These are phyloP conservation scores for Oryza rufipogon DNA, from an alignment of 176 grass and related monocot species.

Conservation along the genomic window DNA sequence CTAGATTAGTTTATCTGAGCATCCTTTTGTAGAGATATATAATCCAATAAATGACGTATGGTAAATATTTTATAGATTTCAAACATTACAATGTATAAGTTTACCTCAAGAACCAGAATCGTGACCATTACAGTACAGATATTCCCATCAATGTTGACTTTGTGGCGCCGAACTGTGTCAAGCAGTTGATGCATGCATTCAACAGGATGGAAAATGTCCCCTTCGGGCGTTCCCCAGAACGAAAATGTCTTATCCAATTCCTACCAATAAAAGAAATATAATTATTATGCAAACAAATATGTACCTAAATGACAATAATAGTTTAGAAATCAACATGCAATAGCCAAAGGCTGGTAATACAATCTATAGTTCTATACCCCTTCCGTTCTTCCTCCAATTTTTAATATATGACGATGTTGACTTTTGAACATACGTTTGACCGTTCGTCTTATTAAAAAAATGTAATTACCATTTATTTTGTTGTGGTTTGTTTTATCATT, in stretches of 20 bases:
- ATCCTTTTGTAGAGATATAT: background rate
- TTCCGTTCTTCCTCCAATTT: background rate
- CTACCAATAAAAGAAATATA: constrained; percentile 41
- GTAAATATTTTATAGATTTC: constrained; percentile 4
- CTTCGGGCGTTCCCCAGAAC: constrained; percentile 88
- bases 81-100: constrained; percentile 22
- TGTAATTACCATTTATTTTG: too few relatives aligned
- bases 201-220: constrained; percentile 75
- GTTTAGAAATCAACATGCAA: constrained; percentile 22
- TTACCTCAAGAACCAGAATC: constrained; percentile 96
- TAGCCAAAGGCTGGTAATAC: background rate
- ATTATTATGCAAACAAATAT: constrained; percentile 35
- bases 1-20: constrained; percentile 11
- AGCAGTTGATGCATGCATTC: constrained; percentile 98
- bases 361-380: background rate
- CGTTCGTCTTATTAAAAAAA: too few relatives aligned
- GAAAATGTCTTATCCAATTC: constrained; percentile 80
- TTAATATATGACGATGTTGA: too few relatives aligned
- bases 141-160: constrained; percentile 95
- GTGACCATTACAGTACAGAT: constrained; percentile 96
- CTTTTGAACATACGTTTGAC: too few relatives aligned
- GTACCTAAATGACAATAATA: background rate
- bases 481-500: too few relatives aligned
- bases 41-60: constrained; percentile 5
- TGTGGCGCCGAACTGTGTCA: constrained; percentile 79